Base-by-base conservation (phyloP, 345 rosid species). In the Syzygium grande region DNA sequence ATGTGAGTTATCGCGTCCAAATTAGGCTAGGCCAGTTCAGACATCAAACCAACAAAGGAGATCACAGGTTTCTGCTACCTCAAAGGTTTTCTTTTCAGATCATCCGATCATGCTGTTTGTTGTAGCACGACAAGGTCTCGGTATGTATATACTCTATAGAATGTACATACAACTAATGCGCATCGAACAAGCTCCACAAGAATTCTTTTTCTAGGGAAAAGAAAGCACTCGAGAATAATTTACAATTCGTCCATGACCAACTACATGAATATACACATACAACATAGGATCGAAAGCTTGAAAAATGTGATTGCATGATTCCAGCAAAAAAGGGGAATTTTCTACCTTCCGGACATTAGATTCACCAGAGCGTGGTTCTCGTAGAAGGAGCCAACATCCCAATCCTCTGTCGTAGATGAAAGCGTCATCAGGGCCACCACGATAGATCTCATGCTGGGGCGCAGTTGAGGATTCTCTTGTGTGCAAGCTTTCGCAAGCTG, bases 401-500 rank as follows among this genome's bases (percentile, higher is more conserved):
- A 97, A 29, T 96, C 98, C 85, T 95, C 98, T 0, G 98, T 95
- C 1, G 95, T 85, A 4, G 99, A 98, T 5, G 97, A 96, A 34
- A 98, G 97, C 6, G 98, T 94, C 89, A 95, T 97, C 54, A 96
- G 89, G 52, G 98, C 98, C 56, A 97, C 99, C 87, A 97, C 99
- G 7, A 97, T 91, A 58, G 97, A 95, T 89, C 98, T 95, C 99
- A 95, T 98, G 51, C 94, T 94, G 4, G 99, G 99, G 9, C 98
- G 95, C 83, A 92, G 89, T 87, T 93, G 98, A 52, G 98, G 95
- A 63, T 91, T 93, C 92, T 94, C 99, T 83, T 92, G 95, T 6
- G 99, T 96, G 92, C 99, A 96, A 15, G 94, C 99, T 89, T 90
- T 94, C 41, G 97, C 99, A 78, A 98, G 94, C 89, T 94, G 96